These are phyloP conservation scores for Hepatocystis sp. DNA, from an alignment of 169 alveolate genomes.

Conservation along the genomic window DNA sequence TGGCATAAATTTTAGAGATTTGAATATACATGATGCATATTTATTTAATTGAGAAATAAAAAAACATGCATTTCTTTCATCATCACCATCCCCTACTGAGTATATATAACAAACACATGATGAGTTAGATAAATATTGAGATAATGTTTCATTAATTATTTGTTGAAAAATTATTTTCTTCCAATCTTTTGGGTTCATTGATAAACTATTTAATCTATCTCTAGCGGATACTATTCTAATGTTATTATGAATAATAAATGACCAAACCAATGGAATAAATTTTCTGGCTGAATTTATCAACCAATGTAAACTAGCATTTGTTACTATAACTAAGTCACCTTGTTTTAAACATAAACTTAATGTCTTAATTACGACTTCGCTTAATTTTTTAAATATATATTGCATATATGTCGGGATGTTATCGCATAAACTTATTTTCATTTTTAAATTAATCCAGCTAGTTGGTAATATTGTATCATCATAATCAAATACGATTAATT, in stretches of 20 bases:
- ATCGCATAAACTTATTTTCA: conserved; percentile 72
- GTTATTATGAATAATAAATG: conserved; percentile 81
- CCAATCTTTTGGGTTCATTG: conserved; percentile 90
- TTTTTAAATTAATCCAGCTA: conserved; percentile 84
- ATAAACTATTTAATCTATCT: conserved; percentile 85
- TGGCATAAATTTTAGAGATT: conserved; percentile 85
- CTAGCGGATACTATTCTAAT: conserved; percentile 89
- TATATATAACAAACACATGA: conserved; percentile 83
- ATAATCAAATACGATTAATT: conserved; percentile 87
- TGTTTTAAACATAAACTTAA: conserved; percentile 78
- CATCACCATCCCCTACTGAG: conserved; percentile 91
- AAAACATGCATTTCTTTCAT: conserved; percentile 91
- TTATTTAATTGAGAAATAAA: conserved; percentile 82
- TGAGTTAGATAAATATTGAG: conserved; percentile 79
- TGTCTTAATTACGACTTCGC: conserved; percentile 82
- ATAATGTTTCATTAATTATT: conserved; percentile 83
- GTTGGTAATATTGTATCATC: conserved; percentile 92
- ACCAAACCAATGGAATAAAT: conserved; percentile 84
- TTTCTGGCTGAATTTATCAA: conserved; percentile 85
- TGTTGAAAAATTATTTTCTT: conserved; percentile 85
- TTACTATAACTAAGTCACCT: conserved; percentile 87
- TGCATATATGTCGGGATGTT: conserved; percentile 74
- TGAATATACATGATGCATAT: conserved; percentile 85
- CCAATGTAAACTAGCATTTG: conserved; percentile 92
- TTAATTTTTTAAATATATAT: conserved; percentile 81